Base-by-base conservation (phyloP, 2,329 filamentous ascomycete genomes). In the Colletotrichum australisinense region DNA sequence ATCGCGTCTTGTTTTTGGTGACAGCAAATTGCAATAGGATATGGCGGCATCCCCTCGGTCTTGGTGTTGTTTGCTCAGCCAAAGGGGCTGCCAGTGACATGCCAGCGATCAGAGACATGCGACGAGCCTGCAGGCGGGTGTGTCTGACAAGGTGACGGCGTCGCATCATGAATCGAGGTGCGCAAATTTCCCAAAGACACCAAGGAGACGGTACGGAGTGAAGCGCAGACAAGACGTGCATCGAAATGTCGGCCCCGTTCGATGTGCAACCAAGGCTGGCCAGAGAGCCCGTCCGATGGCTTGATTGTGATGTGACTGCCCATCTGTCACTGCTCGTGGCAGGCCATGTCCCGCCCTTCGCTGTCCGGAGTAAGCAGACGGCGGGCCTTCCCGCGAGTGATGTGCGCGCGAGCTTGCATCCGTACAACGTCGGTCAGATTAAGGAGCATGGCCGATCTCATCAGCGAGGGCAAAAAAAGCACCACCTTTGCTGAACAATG, bases 361-460 rank as follows among this genome's bases (percentile, higher is more conserved):
- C 42, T 53, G 56, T 58, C 42, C 69, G 65, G 58, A 69, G 35
- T 64, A 63, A 72, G 53, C 67, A 62, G 26, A 35, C 65, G 42
- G 57, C 62, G 67, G 71, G 56, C 62, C 67, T 53, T 73, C 67
- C 67, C 67, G 67, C 67, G 53, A 58, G 24, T 56, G 49, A 64
- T 59, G 69, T 58, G 8, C 42, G 66, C 9, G 52, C n/a, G 26
- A 53, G 57, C 30, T 55, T 67, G 63, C 65, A 57, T 49, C n/a
- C 62, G 53, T 53, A 55, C 66, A 59, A 58, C 62, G 22, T 70
- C 67, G 55, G 55, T 59, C 35, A 62, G 65, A 38, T 35, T 35
- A 49, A 24, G 19, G 11, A 28, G 30, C 46, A 26, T 19, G 63
- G 63, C 22, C 24, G 24, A 52, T 65, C 52, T 65, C 62, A 58